These are phyloP conservation scores for Trichophaea hybrida DNA, from an alignment of 2,329 filamentous ascomycete genomes.

Conservation along the genomic window DNA sequence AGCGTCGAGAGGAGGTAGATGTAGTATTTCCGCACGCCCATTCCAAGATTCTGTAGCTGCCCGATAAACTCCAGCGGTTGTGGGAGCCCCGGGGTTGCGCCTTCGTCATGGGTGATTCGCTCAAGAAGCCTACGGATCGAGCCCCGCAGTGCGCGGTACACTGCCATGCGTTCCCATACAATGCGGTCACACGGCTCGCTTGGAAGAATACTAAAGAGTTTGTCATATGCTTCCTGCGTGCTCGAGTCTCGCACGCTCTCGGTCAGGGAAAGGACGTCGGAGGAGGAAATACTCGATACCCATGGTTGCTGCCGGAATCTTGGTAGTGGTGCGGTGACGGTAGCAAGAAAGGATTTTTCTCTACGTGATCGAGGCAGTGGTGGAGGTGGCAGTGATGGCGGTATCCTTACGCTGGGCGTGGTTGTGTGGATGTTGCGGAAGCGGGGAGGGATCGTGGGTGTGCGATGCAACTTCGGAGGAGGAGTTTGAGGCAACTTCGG, in stretches of 20 bases:
- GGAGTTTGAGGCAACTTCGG: not conserved
- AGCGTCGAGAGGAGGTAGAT: conserved; percentile 6
- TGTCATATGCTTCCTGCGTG: too few relatives aligned
- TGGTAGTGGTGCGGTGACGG: not conserved
- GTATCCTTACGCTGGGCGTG: not conserved
- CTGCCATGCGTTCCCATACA: not conserved
- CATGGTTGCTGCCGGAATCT: not conserved
- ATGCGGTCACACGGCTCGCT: not conserved
- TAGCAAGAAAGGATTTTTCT: not conserved
- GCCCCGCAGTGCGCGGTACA: not conserved
- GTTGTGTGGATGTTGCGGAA: not conserved
- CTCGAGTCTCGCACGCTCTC: not conserved
- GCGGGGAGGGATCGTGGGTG: not conserved
- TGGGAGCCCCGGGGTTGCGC: not conserved
- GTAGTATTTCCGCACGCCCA: conserved; percentile 4
- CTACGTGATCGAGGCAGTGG: not conserved
- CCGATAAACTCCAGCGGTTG: conserved; percentile 8
- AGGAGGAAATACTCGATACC: not conserved
- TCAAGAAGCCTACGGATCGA: conserved; percentile 4
- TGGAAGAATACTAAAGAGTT: not conserved
- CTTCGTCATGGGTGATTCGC: conserved; percentile 6
- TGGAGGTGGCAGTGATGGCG: not conserved
- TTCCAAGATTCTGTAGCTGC: conserved; percentile 7
- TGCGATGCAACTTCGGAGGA: not conserved
- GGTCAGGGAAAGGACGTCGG: not conserved